Evolutionary conservation across 2,329 filamentous ascomycete genomes (phyloP), one percentile per base, ranked within the genome.

Genomic region (Aspergillus calidoustus): DNA sequence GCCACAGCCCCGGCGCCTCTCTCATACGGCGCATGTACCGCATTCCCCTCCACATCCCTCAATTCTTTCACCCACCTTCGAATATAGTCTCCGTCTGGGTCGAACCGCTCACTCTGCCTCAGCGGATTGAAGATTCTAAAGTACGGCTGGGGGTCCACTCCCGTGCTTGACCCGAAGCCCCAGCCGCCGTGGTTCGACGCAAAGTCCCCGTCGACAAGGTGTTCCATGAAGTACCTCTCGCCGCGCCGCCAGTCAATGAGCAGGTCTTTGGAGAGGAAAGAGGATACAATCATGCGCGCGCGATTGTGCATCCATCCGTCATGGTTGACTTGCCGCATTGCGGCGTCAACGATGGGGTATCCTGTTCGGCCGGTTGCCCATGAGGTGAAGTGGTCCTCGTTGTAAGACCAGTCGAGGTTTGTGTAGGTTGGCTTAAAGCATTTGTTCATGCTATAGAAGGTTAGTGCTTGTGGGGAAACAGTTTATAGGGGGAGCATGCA

Each of bases 91-190:
- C 92, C 93, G 0, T 89, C 81, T 0, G 84, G 80, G 72, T 97
- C 93, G 69, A 96, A 96, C 76, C 90, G 93, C 81, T 95, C 91
- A 68, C 90, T 92, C 80, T 97, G 93, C 19, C 91, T 78, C 49
- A 92, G 74, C 0, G 93, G 93, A 70, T 96, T 97, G 78, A 97
- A 97, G 55, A 97, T 91, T 7, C 92, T 85, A 66, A 97, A 97
- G 73, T 96, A 97, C 0, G 93, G 92, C 76, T 96, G 91, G 1
- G 92, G 91, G 74, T 96, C 92, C 7, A 93, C 91, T 1, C 91
- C 90, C 0, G 88, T 89, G 19, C 83, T 86, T 4, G 89, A 87
- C 25, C 83, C 77, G 66, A 89, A 89, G 0, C 87, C 88, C 87
- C 87, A 90, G 0, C 87, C 87, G 8, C 87, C 87, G 64, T 91